A percentile compares a stretch with the other conserved stretches of the same genome.
These are phyloP conservation scores for Penicillium verhagenii DNA, from an alignment of 495 filamentous ascomycete genomes.

Conservation along the genomic window DNA sequence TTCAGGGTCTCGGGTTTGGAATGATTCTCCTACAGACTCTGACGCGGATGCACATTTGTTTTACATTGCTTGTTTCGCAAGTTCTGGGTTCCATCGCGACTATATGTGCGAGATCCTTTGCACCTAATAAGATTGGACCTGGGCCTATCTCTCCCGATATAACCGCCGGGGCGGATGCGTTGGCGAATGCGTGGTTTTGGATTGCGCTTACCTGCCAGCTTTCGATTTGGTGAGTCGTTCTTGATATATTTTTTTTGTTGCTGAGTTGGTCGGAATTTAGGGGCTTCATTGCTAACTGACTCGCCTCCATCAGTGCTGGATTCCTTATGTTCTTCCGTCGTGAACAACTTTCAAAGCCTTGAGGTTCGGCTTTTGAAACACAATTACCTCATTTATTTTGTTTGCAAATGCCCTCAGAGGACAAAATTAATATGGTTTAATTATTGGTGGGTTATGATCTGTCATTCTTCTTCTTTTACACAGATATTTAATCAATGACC, in stretches of 20 bases:
- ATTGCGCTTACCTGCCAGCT: constrained; percentile 60
- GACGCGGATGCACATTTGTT: constrained; percentile 51
- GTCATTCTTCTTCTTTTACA: background rate
- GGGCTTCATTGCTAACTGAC: too few relatives aligned
- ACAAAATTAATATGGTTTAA: background rate
- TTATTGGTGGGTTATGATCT: background rate
- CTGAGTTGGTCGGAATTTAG: background rate
- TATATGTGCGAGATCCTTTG: constrained; percentile 46
- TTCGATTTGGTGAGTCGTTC: constrained; percentile 53
- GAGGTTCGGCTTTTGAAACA: constrained; percentile 6
- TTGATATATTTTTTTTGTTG: background rate
- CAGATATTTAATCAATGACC: too few relatives aligned
- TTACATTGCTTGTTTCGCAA: constrained; percentile 49
- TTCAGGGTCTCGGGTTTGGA: constrained; percentile 52
- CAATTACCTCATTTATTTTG: background rate
- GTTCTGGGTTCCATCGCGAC: constrained; percentile 51
- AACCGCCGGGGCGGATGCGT: constrained; percentile 40
- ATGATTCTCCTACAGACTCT: constrained; percentile 53
- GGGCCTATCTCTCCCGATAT: constrained; percentile 50
- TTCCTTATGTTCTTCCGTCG: constrained; percentile 71
- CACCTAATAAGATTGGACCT: constrained; percentile 49
- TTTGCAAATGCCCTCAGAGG: background rate
- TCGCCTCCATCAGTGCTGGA: constrained; percentile 43
- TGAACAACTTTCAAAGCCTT: constrained; percentile 70
- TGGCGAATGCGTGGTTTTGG: constrained; percentile 66